Evolutionary conservation across 2,329 filamentous ascomycete species (phyloP), one percentile per base, ranked within the genome.

Genomic region (Xylariales sp.): DNA sequence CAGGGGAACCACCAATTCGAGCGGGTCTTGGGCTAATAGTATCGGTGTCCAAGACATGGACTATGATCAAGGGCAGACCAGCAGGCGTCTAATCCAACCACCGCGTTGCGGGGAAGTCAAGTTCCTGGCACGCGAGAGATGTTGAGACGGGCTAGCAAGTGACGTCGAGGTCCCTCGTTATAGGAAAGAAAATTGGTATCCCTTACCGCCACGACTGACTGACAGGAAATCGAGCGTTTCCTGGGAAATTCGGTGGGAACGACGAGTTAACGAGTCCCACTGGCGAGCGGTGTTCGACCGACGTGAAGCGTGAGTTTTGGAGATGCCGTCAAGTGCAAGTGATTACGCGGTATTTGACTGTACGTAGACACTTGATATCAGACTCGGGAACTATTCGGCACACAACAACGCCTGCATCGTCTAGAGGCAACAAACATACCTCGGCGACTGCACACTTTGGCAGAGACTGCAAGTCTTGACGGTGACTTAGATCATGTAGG

Each of bases 191-290:
- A 40, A 43, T 40, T 46, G 49, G 46, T 53, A 47, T 61, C 54
- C 62, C 76, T 76, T 78, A 78, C 74, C 70, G 67, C 66, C 66
- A 70, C 64, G 61, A 62, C 70, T 62, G 60, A 64, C 65, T 61
- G 61, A 62, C 63, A 61, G 61, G 61, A 68, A 62, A 67, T 69
- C n/a, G 68, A 63, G 67, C 60, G 69, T 66, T 69, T 68, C 66
- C 68, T 68, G 67, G 59, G 29, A 47, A 47, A 62, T 59, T 58
- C 59, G 58, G 69, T 70, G 70, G 75, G 71, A 79, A 71, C 68
- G 73, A 76, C 76, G 76, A 80, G 73, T 66, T 74, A 80, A 80
- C 74, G 76, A 78, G 73, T 80, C 75, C 76, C 71, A 75, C 71
- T 58, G 57, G 59, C 62, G 58, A 60, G 65, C 65, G 47, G 46